phyloP scores from a whole-genome alignment of 2,329 filamentous ascomycete species.

The Trichophyton schoenleinii region DNA sequence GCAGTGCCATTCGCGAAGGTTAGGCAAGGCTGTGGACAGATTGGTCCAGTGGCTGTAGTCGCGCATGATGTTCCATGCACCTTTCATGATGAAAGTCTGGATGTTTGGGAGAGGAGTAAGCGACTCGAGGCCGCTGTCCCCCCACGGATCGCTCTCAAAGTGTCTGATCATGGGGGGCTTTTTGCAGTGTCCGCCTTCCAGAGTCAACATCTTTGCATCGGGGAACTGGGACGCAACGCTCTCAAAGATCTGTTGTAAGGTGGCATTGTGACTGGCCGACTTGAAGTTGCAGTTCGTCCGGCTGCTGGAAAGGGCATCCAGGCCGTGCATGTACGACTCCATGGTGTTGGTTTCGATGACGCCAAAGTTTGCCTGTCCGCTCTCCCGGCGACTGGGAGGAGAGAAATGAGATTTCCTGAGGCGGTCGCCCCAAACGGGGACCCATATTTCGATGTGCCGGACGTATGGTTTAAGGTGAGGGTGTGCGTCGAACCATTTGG shows the following conservation, averaged over 20 bases:
- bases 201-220: constrained; percentile 52
- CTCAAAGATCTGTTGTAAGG: constrained; percentile 55
- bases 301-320: constrained; percentile 20
- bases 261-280: constrained; percentile 48
- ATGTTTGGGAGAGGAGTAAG: constrained; percentile 40
- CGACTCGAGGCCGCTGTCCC: constrained; percentile 28
- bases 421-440: constrained; percentile 56
- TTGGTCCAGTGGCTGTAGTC: constrained; percentile 49
- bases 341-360: constrained; percentile 16
- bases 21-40: constrained; percentile 52
- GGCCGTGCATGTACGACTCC: constrained; percentile 16
- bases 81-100: constrained; percentile 57
- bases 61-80: constrained; percentile 65
- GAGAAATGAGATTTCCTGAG: constrained; percentile 35
- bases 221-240: constrained; percentile 50
- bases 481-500: constrained; percentile 47
- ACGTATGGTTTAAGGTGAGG: constrained; percentile 52
- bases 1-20: constrained; percentile 45
- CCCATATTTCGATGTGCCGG: constrained; percentile 64
- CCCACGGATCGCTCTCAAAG: constrained; percentile 33
- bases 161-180: constrained; percentile 57
- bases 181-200: constrained; percentile 65
- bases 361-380: constrained; percentile 13
- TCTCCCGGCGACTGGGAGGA: constrained; percentile 18
- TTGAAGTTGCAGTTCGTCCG: constrained; percentile 22